Percentiles rank a stretch among this genome's conserved stretches.
Conservation (phyloP, 805 yeast genomes). For the Kazachstania psychrophila region DNA sequence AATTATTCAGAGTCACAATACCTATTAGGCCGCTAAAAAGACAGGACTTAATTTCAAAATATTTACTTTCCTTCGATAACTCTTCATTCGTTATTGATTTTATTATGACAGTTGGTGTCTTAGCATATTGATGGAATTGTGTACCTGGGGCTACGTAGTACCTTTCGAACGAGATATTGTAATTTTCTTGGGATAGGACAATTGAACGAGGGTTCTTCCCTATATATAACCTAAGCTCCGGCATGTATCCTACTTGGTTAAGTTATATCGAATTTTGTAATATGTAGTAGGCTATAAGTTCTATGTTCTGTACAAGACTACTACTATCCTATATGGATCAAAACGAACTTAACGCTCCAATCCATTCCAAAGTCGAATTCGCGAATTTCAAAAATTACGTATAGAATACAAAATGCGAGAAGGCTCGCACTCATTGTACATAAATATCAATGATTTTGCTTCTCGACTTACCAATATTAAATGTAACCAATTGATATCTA, state of each 20-base stretch:
- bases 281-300: too few relatives aligned
- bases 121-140: conserved; percentile 14
- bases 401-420: too few relatives aligned
- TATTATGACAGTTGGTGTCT: conserved; percentile 36
- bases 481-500: too few relatives aligned
- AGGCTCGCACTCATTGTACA: too few relatives aligned
- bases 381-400: too few relatives aligned
- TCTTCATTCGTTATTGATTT: conserved; percentile 42
- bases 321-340: too few relatives aligned
- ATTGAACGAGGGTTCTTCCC: conserved; percentile 60
- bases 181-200: conserved; percentile 50
- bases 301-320: not conserved
- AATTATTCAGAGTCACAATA: conserved; percentile 43
- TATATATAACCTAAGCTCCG: conserved; percentile 34
- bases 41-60: conserved; percentile 31
- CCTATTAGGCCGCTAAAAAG: conserved; percentile 54
- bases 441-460: too few relatives aligned
- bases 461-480: too few relatives aligned
- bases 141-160: conserved; percentile 14
- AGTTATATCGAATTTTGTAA: too few relatives aligned
- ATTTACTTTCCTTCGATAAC: conserved; percentile 30
- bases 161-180: conserved; percentile 49
- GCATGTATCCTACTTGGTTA: not conserved
- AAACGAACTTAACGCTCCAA: too few relatives aligned
- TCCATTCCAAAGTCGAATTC: too few relatives aligned